Evolutionary conservation across 1,284 basidiomycete species (phyloP).

Genomic region (Psilocybe mexicana): DNA sequence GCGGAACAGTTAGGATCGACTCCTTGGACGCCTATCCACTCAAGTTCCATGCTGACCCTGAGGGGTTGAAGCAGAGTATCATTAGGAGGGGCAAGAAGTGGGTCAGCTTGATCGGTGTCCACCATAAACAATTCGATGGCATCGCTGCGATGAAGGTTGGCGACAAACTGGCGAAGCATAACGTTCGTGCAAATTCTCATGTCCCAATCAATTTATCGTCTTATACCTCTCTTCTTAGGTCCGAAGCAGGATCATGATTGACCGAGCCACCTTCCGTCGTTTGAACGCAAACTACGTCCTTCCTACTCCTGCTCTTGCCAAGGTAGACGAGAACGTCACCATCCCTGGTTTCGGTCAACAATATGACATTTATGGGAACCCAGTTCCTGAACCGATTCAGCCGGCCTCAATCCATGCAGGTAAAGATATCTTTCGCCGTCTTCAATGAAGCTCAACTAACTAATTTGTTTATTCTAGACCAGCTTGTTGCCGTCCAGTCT

Average conservation of each 20-base stretch:
- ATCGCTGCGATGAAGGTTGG: constrained; percentile 40
- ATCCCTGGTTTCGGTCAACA: constrained; percentile 6
- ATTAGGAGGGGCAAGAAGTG: constrained; percentile 54
- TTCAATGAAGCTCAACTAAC: background rate
- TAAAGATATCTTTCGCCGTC: background rate
- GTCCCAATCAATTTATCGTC: background rate
- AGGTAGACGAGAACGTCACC: constrained; percentile 14
- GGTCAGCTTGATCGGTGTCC: constrained; percentile 47
- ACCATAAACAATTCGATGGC: constrained; percentile 57
- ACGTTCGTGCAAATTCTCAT: constrained; percentile 32
- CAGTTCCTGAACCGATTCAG: constrained; percentile 2
- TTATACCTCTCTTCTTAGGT: constrained; percentile 30
- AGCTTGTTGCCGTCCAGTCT: constrained; percentile 25
- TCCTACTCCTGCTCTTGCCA: constrained; percentile 31
- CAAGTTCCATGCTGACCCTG: constrained; percentile 44
- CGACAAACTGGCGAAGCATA: constrained; percentile 42
- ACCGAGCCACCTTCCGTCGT: constrained; percentile 50
- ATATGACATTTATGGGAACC: constrained; percentile 26
- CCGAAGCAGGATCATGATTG: constrained; percentile 54
- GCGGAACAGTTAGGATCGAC: constrained; percentile 50
- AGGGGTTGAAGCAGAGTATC: constrained; percentile 37
- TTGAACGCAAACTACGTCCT: constrained; percentile 50
- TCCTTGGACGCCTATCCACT: constrained; percentile 52
- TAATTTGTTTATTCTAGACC: constrained; percentile 6
- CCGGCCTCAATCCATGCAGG: background rate